Conservation (phyloP, 352 stramenopile genomes). For the Phytopythium aichiense region DNA sequence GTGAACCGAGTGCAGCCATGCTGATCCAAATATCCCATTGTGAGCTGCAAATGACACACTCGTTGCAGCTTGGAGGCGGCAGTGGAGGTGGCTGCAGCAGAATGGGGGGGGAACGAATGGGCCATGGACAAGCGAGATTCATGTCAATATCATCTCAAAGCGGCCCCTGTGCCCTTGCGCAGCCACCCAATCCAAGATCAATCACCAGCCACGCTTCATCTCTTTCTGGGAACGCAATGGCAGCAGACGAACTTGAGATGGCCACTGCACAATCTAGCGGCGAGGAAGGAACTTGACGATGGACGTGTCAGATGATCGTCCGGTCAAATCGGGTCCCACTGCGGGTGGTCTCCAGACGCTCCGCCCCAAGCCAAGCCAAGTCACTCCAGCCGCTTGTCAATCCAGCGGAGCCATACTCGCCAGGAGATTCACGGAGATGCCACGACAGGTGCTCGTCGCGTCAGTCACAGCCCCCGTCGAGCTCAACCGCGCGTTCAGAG, state of each 20-base stretch:
- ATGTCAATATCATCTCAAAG: too few species aligned
- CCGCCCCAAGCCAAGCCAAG: neutral
- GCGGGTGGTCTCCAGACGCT: neutral
- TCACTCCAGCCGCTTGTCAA: neutral
- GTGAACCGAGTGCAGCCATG: constrained; percentile 2
- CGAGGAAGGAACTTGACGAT: neutral
- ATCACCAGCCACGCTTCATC: too few species aligned
- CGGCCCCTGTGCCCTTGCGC: too few species aligned
- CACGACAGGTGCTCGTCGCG: neutral
- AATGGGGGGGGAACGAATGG: too few species aligned
- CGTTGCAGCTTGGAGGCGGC: too few species aligned
- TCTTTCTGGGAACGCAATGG: too few species aligned
- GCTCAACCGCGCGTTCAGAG: constrained; percentile 24
- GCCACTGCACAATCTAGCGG: too few species aligned
- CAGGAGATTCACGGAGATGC: neutral
- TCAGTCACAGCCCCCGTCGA: neutral
- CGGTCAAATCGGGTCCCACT: neutral
- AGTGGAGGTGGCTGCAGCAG: too few species aligned
- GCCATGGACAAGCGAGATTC: too few species aligned
- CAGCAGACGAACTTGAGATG: too few species aligned
- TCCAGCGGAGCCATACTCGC: neutral
- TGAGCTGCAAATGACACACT: neutral
- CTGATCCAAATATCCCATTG: neutral
- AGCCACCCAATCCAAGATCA: too few species aligned
- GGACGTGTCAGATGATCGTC: neutral